Conservation (phyloP, 495 filamentous ascomycete genomes). For the Penicillium samsonianum region DNA sequence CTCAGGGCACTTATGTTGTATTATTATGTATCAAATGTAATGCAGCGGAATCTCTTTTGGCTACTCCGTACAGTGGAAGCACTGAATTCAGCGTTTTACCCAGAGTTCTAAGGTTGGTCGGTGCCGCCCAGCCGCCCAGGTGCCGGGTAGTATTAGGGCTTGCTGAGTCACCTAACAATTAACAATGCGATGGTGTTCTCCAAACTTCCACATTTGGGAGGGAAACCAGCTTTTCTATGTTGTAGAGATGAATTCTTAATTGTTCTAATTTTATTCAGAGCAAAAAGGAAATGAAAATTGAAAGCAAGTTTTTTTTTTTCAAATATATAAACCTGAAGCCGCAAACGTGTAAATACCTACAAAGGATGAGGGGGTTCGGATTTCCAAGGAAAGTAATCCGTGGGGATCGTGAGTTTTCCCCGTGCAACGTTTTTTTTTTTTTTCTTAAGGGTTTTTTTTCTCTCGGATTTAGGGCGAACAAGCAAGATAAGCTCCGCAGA, state of each 20-base stretch:
- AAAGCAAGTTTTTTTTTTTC: background rate
- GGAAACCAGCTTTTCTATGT: background rate
- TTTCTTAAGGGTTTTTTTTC: background rate
- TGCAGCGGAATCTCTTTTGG: slow-evolving; percentile 1
- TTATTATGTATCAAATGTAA: too few species aligned
- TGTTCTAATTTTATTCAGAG: background rate
- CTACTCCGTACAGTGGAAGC: too few species aligned
- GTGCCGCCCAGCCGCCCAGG: too few species aligned
- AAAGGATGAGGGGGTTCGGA: slow-evolving; percentile 28
- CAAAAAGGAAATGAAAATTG: background rate
- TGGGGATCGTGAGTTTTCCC: slow-evolving; percentile 33
- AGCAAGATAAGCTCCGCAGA: slow-evolving; percentile 32
- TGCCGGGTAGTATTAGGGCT: background rate
- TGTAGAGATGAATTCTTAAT: background rate
- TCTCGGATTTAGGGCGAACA: slow-evolving; percentile 11
- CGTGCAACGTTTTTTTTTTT: slow-evolving; percentile 26
- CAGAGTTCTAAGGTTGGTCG: background rate
- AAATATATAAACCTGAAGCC: background rate
- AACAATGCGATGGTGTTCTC: background rate
- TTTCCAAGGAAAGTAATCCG: slow-evolving; percentile 34
- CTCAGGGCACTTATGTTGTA: background rate
- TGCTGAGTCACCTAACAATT: slow-evolving; percentile 17
- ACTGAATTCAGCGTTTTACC: background rate
- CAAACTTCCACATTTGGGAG: too few species aligned
- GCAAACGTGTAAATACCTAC: too few species aligned